Evolutionary conservation across 805 yeast species (phyloP).

Genomic region (Myxozyma neglecta): DNA sequence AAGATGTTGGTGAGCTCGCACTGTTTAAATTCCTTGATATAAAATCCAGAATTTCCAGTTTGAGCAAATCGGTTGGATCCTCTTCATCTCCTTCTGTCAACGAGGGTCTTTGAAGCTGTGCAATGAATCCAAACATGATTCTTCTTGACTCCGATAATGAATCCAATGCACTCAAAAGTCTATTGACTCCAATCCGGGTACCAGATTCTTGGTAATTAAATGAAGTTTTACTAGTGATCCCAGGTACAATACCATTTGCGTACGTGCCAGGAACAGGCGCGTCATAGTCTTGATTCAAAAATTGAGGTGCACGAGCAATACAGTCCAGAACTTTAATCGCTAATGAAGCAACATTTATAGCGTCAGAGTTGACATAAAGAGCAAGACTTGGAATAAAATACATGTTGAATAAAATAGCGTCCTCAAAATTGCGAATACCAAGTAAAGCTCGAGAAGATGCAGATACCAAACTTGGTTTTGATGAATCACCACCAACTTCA

Average conservation of each 20-base stretch:
- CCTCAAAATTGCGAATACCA: constrained; percentile 58
- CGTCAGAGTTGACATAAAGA: constrained; percentile 64
- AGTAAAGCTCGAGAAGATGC: constrained; percentile 54
- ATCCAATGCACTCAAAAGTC: constrained; percentile 67
- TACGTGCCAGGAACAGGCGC: constrained; percentile 26
- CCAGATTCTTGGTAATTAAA: constrained; percentile 19
- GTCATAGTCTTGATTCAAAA: constrained; percentile 37
- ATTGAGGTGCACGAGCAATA: constrained; percentile 52
- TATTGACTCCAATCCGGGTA: constrained; percentile 47
- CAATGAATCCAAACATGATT: constrained; percentile 69
- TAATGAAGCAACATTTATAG: constrained; percentile 43
- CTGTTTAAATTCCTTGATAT: constrained; percentile 45
- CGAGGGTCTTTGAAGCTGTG: constrained; percentile 57
- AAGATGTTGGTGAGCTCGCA: not conserved
- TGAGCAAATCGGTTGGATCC: constrained; percentile 41
- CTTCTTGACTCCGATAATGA: constrained; percentile 76
- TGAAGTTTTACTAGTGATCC: constrained; percentile 13
- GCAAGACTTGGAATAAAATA: constrained; percentile 73
- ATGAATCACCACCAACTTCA: not conserved
- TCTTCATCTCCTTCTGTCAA: constrained; percentile 39
- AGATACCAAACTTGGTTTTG: constrained; percentile 6
- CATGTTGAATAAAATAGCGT: constrained; percentile 69
- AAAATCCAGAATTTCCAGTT: constrained; percentile 60
- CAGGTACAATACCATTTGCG: constrained; percentile 19
- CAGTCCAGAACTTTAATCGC: constrained; percentile 57